phyloP scores from a whole-genome alignment of 352 stramenopile genomes.

The Thraustochytrium sp. region DNA sequence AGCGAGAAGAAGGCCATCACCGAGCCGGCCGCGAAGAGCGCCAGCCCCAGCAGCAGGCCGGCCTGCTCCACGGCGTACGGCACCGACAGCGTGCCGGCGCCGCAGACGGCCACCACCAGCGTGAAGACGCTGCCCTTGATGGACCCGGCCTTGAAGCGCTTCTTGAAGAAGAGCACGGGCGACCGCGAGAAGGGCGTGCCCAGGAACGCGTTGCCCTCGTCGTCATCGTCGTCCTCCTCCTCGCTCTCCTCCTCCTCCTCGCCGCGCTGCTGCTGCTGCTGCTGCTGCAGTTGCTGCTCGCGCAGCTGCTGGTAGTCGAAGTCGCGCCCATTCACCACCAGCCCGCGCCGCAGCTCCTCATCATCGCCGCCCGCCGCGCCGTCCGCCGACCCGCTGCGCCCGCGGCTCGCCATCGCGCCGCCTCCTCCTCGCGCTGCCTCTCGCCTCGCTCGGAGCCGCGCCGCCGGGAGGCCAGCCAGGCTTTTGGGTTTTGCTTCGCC shows the following conservation, averaged over 20 bases:
- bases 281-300: not conserved
- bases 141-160: slow-evolving; percentile 40
- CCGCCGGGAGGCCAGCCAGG: too few relatives aligned
- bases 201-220: not conserved
- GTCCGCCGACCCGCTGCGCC: not conserved
- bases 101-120: slow-evolving; percentile 75
- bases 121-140: slow-evolving; percentile 80
- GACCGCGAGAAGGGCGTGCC: slow-evolving; percentile 21
- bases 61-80: slow-evolving; percentile 69
- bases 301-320: slow-evolving; percentile 11
- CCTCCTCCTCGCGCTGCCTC: too few relatives aligned
- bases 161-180: slow-evolving; percentile 39
- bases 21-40: slow-evolving; percentile 62
- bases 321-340: not conserved
- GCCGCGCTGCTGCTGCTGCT: not conserved
- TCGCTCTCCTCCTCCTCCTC: not conserved
- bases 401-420: not conserved
- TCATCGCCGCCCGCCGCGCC: not conserved
- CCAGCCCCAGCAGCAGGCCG: slow-evolving; percentile 64
- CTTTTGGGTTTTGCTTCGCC: too few relatives aligned
- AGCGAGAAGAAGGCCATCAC: slow-evolving; percentile 72
- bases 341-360: not conserved
- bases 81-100: slow-evolving; percentile 67
- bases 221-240: not conserved
- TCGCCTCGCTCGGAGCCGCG: too few relatives aligned